These are phyloP conservation scores for Staphylotrichum tortipilum DNA, from an alignment of 495 filamentous ascomycete species.

Conservation along the genomic window DNA sequence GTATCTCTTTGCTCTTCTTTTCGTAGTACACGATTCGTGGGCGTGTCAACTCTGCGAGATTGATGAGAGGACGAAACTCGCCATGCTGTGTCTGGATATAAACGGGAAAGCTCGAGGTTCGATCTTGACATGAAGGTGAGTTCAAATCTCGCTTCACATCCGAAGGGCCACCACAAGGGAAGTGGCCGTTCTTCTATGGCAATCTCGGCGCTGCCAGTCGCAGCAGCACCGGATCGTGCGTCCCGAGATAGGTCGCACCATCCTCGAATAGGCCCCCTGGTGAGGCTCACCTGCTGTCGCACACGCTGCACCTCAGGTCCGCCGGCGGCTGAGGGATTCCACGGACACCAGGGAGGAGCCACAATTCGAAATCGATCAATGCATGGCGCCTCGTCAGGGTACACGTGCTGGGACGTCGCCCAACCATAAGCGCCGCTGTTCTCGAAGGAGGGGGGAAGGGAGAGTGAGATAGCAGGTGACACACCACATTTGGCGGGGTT, in stretches of 20 bases:
- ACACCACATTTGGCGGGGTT: not conserved
- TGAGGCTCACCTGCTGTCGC: conserved; percentile 1
- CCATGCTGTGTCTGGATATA: too few relatives aligned
- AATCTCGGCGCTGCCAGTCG: not conserved
- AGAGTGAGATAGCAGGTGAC: not conserved
- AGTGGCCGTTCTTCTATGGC: not conserved
- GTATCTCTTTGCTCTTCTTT: not conserved
- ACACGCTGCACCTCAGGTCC: not conserved
- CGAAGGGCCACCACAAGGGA: too few relatives aligned
- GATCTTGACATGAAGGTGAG: too few relatives aligned
- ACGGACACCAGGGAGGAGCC: not conserved
- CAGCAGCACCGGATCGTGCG: not conserved
- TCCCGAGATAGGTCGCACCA: not conserved
- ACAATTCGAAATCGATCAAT: conserved; percentile 1
- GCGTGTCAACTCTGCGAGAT: too few relatives aligned
- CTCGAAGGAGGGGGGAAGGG: not conserved
- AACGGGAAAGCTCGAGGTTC: too few relatives aligned
- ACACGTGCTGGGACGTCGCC: conserved; percentile 2
- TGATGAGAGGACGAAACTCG: too few relatives aligned
- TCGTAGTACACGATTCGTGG: not conserved
- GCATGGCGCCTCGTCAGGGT: not conserved
- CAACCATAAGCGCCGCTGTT: conserved; percentile 1
- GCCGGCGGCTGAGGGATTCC: not conserved
- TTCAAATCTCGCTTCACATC: too few relatives aligned
- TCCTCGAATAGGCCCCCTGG: not conserved